phyloP scores from a whole-genome alignment of 345 rosid genomes.

The Mallotus nudiflorus region DNA sequence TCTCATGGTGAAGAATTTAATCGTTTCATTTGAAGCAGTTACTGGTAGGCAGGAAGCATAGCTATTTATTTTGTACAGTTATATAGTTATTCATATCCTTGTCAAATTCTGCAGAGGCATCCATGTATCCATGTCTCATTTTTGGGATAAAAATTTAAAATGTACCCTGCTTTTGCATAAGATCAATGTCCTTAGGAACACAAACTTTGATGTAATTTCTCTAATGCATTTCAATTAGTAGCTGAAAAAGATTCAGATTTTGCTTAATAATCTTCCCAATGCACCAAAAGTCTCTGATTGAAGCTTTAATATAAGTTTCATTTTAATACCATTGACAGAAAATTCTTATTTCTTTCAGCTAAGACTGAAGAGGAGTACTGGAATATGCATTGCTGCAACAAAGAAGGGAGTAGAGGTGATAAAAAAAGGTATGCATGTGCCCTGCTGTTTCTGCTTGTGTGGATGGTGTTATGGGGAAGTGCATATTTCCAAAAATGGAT shows the following conservation, averaged over 20 bases:
- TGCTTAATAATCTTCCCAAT: not conserved
- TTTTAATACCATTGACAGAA: not conserved
- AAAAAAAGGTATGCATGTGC: slow-evolving; percentile 12
- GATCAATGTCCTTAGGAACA: not conserved
- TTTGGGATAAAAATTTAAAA: not conserved
- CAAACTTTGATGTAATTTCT: not conserved
- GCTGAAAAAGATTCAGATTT: not conserved
- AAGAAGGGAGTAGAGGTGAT: slow-evolving; percentile 6
- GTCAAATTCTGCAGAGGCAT: not conserved
- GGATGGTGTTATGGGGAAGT: not conserved
- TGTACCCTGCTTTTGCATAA: not conserved
- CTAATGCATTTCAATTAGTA: not conserved
- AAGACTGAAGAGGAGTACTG: not conserved
- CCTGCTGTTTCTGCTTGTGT: not conserved
- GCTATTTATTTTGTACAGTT: not conserved
- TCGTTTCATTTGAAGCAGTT: slow-evolving; percentile 1
- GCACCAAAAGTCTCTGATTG: not conserved
- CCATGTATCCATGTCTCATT: not conserved
- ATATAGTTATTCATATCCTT: not conserved
- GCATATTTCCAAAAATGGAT: not conserved
- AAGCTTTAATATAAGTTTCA: not conserved
- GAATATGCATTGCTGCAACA: not conserved
- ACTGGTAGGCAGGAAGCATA: not conserved
- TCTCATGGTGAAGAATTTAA: slow-evolving; percentile 4
- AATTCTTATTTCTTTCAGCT: not conserved